A percentile compares a stretch with the other conserved stretches of the same genome.
Conservation (phyloP, 345 rosid genomes). For the Eucalyptus tenuipes region DNA sequence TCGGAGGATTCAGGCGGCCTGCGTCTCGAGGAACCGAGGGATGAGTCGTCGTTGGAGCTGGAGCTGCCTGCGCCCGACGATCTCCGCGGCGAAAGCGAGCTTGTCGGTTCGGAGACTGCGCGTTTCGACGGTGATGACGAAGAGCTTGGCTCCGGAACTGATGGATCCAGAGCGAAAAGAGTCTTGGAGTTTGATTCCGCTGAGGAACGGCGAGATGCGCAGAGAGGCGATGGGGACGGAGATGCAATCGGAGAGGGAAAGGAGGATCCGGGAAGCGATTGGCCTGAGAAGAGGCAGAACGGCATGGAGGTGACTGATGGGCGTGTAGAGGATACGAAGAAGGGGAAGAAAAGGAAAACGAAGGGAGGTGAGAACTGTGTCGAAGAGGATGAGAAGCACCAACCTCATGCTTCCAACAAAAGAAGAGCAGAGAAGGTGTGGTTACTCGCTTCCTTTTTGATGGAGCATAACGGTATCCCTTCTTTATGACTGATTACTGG, state of each 20-base stretch:
- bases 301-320: neutral
- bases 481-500: neutral
- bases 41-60: neutral
- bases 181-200: slow-evolving; percentile 31
- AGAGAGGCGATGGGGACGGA: neutral
- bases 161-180: slow-evolving; percentile 20
- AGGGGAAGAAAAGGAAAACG: slow-evolving; percentile 3
- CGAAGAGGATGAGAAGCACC: slow-evolving; percentile 19
- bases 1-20: neutral
- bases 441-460: neutral
- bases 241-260: slow-evolving; percentile 6
- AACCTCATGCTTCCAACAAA: slow-evolving; percentile 20
- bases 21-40: neutral
- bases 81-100: neutral
- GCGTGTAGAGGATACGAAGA: slow-evolving; percentile 1
- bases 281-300: neutral
- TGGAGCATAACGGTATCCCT: neutral
- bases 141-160: neutral
- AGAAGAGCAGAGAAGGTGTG: slow-evolving; percentile 39
- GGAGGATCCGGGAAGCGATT: neutral
- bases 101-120: neutral
- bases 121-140: neutral
- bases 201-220: slow-evolving; percentile 13
- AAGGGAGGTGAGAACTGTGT: neutral
- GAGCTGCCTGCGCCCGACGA: neutral